phyloP scores from a whole-genome alignment of 768 basidiomycete genomes.

The Dioszegia hungarica region DNA sequence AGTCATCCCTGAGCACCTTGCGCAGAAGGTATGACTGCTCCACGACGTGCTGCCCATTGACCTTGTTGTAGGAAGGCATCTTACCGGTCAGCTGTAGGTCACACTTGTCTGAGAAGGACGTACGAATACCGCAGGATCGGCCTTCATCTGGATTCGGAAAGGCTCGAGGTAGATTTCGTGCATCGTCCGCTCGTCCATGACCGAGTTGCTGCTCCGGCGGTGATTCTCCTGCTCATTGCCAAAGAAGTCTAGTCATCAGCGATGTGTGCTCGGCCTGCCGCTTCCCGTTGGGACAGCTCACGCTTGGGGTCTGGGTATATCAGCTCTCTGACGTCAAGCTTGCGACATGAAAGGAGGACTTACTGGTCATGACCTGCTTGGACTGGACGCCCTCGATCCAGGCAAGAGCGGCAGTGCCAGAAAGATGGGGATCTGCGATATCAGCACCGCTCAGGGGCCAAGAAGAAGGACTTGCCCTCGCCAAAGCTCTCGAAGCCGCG shows the following conservation, averaged over 20 bases:
- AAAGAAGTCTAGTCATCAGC: conserved; percentile 65
- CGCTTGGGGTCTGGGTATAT: conserved; percentile 22
- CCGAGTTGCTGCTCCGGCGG: conserved; percentile 56
- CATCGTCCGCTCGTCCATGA: conserved; percentile 56
- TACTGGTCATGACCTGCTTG: conserved; percentile 63
- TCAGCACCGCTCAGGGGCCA: neutral
- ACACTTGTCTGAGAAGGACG: conserved; percentile 40
- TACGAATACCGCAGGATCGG: conserved; percentile 65
- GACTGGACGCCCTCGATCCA: conserved; percentile 73
- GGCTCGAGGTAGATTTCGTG: conserved; percentile 64
- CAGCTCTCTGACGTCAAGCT: neutral
- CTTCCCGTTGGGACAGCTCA: neutral
- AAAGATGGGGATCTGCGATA: conserved; percentile 60
- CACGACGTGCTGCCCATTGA: conserved; percentile 68
- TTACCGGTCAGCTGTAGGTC: neutral
- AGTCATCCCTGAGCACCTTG: conserved; percentile 65
- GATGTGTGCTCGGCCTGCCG: conserved; percentile 24
- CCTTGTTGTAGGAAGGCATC: conserved; percentile 52
- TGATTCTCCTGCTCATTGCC: conserved; percentile 81
- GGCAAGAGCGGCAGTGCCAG: conserved; percentile 64
- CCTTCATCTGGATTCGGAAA: conserved; percentile 56
- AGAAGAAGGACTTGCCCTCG: conserved; percentile 14
- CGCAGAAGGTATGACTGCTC: conserved; percentile 62
- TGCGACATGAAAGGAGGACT: neutral
- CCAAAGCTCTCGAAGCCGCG: conserved; percentile 49